Conservation (phyloP, 306 rosid genomes). For the Dalbergia oliveri region DNA sequence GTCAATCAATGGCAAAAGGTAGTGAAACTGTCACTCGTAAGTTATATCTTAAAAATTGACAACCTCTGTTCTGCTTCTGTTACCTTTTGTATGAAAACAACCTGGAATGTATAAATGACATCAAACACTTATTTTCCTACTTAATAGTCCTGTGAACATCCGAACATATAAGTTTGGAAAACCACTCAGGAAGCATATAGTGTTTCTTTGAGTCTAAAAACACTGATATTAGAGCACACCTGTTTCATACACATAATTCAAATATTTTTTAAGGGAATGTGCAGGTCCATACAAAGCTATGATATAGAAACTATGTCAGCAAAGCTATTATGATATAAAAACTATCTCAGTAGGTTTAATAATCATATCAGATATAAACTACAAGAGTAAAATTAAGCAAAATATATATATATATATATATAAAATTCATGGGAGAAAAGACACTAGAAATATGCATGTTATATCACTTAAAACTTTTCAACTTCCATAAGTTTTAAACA, state of each 20-base stretch:
- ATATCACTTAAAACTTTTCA: constrained; percentile 17
- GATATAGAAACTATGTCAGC: neutral
- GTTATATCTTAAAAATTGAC: neutral
- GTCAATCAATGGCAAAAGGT: constrained; percentile 7
- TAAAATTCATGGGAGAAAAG: neutral
- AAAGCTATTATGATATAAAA: neutral
- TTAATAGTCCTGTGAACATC: neutral
- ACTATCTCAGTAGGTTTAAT: neutral
- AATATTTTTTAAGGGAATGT: constrained; percentile 5
- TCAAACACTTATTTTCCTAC: constrained; percentile 7
- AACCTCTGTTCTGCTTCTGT: neutral
- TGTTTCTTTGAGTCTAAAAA: neutral
- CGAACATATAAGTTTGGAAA: neutral
- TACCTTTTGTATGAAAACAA: constrained; percentile 1
- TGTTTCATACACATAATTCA: neutral
- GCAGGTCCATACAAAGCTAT: constrained; percentile 1
- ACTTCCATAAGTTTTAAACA: constrained; percentile 25
- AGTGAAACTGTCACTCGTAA: constrained; percentile 9
- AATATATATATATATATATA: neutral
- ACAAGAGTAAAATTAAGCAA: neutral
- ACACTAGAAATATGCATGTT: constrained; percentile 15
- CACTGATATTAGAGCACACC: neutral
- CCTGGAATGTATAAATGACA: neutral
- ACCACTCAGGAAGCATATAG: neutral
- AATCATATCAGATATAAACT: neutral